Conservation (phyloP, 306 rosid species). For the Boehmeria nivea region DNA sequence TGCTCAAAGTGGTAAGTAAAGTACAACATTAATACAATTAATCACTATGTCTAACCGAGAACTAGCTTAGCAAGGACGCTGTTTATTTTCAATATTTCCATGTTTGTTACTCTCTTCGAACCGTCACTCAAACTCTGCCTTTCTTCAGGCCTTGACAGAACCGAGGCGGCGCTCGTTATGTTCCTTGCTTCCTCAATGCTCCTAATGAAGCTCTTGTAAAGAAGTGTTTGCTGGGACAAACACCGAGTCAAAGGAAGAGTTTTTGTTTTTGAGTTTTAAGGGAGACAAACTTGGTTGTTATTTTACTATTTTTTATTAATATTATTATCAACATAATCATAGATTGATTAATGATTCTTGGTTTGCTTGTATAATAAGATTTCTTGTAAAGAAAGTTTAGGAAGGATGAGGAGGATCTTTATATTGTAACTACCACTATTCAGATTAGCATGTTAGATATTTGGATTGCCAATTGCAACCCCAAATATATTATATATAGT, state of each 20-base stretch:
- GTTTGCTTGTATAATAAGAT: conserved; percentile 50
- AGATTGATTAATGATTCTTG: conserved; percentile 51
- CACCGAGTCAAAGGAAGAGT: conserved; percentile 13
- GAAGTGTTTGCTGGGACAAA: conserved; percentile 14
- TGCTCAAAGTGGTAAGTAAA: conserved; percentile 50
- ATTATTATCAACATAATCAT: conserved; percentile 21
- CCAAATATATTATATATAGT: conserved; percentile 2
- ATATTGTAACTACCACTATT: conserved; percentile 26
- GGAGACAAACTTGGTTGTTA: conserved; percentile 20
- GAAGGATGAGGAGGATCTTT: conserved; percentile 33
- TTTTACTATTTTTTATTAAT: conserved; percentile 14
- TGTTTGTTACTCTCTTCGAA: background rate
- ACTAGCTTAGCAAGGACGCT: background rate
- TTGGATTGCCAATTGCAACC: conserved; percentile 20
- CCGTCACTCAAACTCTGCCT: background rate
- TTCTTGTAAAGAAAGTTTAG: conserved; percentile 51
- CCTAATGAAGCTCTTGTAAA: conserved; percentile 33
- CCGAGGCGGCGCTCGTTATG: conserved; percentile 22
- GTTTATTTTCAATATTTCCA: background rate
- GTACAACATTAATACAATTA: background rate
- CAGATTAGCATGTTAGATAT: conserved; percentile 37
- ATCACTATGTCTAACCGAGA: no score
- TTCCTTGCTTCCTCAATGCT: conserved; percentile 43
- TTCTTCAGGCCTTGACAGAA: conserved; percentile 46
- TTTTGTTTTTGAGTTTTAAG: conserved; percentile 1